Evolutionary conservation across 1,284 basidiomycete species (phyloP), one percentile per base, ranked within the genome.

Genomic region (Hortiboletus rubellus): DNA sequence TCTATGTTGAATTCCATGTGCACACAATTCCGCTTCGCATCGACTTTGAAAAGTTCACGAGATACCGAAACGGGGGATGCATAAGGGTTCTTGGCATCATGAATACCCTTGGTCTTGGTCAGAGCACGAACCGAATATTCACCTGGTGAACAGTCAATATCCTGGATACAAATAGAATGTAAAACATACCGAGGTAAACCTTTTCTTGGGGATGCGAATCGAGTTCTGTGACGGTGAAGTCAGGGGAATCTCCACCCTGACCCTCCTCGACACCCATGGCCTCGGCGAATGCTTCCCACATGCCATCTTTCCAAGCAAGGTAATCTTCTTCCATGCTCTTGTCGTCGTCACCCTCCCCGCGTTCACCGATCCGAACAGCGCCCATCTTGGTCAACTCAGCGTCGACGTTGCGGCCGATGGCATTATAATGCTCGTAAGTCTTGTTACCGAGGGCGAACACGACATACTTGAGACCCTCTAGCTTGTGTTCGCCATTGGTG

Each of bases 261-360:
- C 97, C 96, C 75, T 98, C 96, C 74, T 98, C 95, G 55, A 98
- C 92, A 60, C 83, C 82, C 81, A 98, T 84, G 48, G 83, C 82
- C 61, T 82, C 74, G 31, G 94, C 83, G 59, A 99, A 93, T 7
- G 87, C 85, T 46, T 91, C 88, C 88, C 95, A 98, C 94, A 98
- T 96, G 66, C 81, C 83, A 72, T 99, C 96, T 76, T 99, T 99
- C 96, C 96, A 99, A 63, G 93, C 94, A n/a, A 99, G 83, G 73
- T 98, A 99, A 76, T 99, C 96, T 78, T 99, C 97, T 75, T 99
- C 96, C 93, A 99, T 96, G 71, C 92, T 95, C 81, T 97, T 97
- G 76, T 99, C 96, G 72, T 99, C 96, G 70, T 99, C 96, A 64
- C 96, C 96, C 76, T 98, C 95, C 18, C 96, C 97, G 43, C 89